A percentile compares a stretch with the other conserved stretches of the same genome.
These are phyloP conservation scores for Penicillium pulvis DNA, from an alignment of 495 filamentous ascomycete species.

Conservation along the genomic window DNA sequence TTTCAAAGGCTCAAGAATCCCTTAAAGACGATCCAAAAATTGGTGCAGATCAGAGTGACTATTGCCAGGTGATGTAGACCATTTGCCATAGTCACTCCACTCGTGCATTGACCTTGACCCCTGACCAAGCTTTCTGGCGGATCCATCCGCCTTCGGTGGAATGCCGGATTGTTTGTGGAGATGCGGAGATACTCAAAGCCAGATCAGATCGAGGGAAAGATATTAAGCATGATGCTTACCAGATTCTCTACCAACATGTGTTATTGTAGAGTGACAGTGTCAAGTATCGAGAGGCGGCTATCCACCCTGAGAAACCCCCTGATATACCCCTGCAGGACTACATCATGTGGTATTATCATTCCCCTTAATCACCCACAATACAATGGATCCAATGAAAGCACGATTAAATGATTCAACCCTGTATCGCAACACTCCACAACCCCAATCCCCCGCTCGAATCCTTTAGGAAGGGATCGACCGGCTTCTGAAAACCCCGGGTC, in stretches of 20 bases:
- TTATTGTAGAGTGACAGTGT: background rate
- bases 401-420: background rate
- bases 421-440: background rate
- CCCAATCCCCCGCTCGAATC: background rate
- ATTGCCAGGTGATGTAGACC: background rate
- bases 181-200: background rate
- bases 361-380: too few relatives aligned
- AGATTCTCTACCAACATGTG: too few relatives aligned
- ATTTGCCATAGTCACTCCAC: background rate
- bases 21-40: too few relatives aligned
- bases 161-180: conserved; percentile 3
- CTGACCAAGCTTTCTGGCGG: conserved; percentile 18
- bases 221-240: background rate
- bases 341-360: background rate
- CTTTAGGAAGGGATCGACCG: conserved; percentile 11
- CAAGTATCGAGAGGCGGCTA: background rate
- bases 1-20: background rate
- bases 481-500: conserved; percentile 1
- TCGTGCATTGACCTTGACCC: conserved; percentile 5
- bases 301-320: background rate
- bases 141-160: conserved; percentile 10
- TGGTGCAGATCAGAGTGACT: background rate
- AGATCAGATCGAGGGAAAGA: background rate
- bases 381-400: background rate
- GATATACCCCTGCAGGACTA: background rate